Conservation (phyloP, 306 rosid genomes). For the Quercus berberidifolia region DNA sequence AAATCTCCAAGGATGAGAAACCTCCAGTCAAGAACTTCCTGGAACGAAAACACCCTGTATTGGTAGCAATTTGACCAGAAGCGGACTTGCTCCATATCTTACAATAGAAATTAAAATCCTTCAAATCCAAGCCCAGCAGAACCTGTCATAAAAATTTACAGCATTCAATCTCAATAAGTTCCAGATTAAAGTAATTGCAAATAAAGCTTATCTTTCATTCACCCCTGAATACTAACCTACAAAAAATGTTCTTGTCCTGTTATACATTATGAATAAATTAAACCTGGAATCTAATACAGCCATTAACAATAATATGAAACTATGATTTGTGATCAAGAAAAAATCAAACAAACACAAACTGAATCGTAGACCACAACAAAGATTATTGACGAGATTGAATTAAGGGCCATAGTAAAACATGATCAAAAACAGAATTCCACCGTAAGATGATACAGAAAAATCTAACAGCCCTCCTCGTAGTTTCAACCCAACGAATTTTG, state of each 20-base stretch:
- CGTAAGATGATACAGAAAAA: too few relatives aligned
- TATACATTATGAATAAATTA: not conserved
- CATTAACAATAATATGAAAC: too few relatives aligned
- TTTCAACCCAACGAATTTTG: too few relatives aligned
- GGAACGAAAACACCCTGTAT: constrained; percentile 76
- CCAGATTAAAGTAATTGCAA: not conserved
- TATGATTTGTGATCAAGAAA: not conserved
- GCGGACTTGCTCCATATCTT: constrained; percentile 77
- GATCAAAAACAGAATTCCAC: not conserved
- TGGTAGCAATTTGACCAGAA: constrained; percentile 78
- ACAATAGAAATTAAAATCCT: constrained; percentile 32
- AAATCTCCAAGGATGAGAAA: constrained; percentile 78
- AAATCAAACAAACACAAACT: not conserved
- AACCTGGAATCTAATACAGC: not conserved
- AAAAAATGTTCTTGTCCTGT: not conserved
- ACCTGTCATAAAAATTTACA: constrained; percentile 34
- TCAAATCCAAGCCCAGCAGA: constrained; percentile 49
- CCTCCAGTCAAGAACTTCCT: constrained; percentile 99
- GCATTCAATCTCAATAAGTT: constrained; percentile 5
- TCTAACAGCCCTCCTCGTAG: too few relatives aligned
- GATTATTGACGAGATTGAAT: not conserved
- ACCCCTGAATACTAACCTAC: not conserved
- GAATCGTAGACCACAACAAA: not conserved
- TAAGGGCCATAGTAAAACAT: not conserved
- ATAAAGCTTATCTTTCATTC: not conserved